Evolutionary conservation across 2,329 filamentous ascomycete genomes (phyloP).

Genomic region (Graphiopsis chlorocephala): DNA sequence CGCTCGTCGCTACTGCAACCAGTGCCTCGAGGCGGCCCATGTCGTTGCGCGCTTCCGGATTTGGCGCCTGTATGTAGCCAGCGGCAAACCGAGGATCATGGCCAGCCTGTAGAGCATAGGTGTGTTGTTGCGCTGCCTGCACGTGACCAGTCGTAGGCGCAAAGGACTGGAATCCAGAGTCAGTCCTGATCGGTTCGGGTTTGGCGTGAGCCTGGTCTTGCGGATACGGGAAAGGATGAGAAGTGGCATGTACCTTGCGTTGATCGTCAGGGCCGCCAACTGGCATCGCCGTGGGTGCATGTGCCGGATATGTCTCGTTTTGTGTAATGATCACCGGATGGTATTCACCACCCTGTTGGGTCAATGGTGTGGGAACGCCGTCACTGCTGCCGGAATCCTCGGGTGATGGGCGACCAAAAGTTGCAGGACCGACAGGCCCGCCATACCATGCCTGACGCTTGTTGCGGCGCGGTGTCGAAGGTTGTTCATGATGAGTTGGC

Average conservation of each 20-base stretch:
- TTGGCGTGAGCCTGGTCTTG: slow-evolving; percentile 29
- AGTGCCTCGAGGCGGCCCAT: slow-evolving; percentile 60
- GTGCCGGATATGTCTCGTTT: slow-evolving; percentile 31
- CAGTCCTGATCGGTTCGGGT: slow-evolving; percentile 30
- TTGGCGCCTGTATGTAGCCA: slow-evolving; percentile 31
- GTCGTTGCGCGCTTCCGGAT: slow-evolving; percentile 40
- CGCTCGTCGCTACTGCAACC: slow-evolving; percentile 63
- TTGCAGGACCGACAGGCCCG: slow-evolving; percentile 40
- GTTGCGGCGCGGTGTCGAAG: slow-evolving; percentile 55
- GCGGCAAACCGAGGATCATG: slow-evolving; percentile 33
- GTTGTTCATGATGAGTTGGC: slow-evolving; percentile 29
- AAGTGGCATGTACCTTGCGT: slow-evolving; percentile 35
- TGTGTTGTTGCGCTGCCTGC: slow-evolving; percentile 23
- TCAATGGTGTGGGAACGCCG: slow-evolving; percentile 51
- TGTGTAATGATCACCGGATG: slow-evolving; percentile 53
- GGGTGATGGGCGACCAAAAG: slow-evolving; percentile 48
- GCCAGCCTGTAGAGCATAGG: slow-evolving; percentile 35
- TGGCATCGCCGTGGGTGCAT: slow-evolving; percentile 18
- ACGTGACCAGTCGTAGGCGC: slow-evolving; percentile 16
- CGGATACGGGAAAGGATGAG: slow-evolving; percentile 17
- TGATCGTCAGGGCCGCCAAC: slow-evolving; percentile 35
- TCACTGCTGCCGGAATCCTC: slow-evolving; percentile 57
- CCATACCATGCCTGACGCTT: slow-evolving; percentile 75
- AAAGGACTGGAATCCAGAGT: slow-evolving; percentile 35
- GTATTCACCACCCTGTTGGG: slow-evolving; percentile 48